These are phyloP conservation scores for Globisporangium megalacanthum DNA, from an alignment of 352 stramenopile species.

Conservation along the genomic window DNA sequence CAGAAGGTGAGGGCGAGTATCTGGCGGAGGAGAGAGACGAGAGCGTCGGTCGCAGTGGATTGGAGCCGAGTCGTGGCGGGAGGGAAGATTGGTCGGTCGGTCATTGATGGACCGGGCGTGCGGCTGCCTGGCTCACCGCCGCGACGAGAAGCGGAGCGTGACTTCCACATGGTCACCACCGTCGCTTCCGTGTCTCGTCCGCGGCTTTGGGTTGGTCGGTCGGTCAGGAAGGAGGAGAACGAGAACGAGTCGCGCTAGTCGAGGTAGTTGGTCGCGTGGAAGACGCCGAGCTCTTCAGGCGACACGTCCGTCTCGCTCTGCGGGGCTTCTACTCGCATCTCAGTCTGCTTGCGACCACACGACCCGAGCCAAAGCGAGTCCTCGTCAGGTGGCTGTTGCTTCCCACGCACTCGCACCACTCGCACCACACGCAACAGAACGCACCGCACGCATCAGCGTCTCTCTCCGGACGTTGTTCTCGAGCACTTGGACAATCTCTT, in stretches of 20 bases:
- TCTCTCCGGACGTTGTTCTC: slow-evolving; percentile 85
- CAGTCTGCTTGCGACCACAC: slow-evolving; percentile 12
- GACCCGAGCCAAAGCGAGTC: neutral
- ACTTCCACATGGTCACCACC: too few relatives aligned
- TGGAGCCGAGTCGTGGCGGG: too few relatives aligned
- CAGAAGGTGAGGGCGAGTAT: too few relatives aligned
- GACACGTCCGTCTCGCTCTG: slow-evolving; percentile 56
- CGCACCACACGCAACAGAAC: slow-evolving; percentile 11
- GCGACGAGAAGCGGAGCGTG: too few relatives aligned
- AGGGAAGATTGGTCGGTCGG: too few relatives aligned
- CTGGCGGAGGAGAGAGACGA: too few relatives aligned
- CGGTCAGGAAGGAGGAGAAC: neutral
- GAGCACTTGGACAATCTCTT: slow-evolving; percentile 82
- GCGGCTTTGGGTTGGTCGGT: slow-evolving; percentile 6
- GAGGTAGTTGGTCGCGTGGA: slow-evolving; percentile 78
- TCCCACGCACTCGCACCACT: neutral
- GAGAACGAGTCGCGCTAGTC: slow-evolving; percentile 30
- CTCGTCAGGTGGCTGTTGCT: too few relatives aligned
- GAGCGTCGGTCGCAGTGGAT: too few relatives aligned
- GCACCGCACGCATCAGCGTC: slow-evolving; percentile 72
- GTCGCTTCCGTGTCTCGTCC: too few relatives aligned
- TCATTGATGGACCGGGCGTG: too few relatives aligned
- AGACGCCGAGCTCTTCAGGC: slow-evolving; percentile 77
- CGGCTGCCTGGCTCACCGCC: too few relatives aligned
- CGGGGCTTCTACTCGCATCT: slow-evolving; percentile 13